These are phyloP conservation scores for Rhizophora mangle DNA, from an alignment of 345 rosid species.

Conservation along the genomic window DNA sequence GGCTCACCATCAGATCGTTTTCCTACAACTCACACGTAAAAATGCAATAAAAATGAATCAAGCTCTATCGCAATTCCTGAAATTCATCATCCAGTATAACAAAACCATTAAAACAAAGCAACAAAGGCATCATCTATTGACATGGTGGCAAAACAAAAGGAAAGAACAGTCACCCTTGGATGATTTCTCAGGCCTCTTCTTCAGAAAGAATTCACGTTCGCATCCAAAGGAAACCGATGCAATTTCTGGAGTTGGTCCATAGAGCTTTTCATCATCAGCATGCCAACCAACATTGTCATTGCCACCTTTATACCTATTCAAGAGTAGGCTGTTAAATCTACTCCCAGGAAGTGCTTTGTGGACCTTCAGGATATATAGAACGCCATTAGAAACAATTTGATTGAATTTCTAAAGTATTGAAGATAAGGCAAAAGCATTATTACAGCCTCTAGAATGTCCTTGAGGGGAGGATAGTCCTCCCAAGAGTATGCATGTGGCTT, in stretches of 20 bases:
- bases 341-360: constrained; percentile 67
- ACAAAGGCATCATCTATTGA: background rate
- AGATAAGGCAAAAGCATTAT: constrained; percentile 4
- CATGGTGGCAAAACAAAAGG: background rate
- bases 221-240: constrained; percentile 91
- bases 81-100: background rate
- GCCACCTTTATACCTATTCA: constrained; percentile 75
- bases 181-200: constrained; percentile 49
- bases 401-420: background rate
- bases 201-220: constrained; percentile 74
- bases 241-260: constrained; percentile 66
- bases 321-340: constrained; percentile 76
- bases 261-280: constrained; percentile 79
- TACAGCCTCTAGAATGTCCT: constrained; percentile 65
- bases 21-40: background rate
- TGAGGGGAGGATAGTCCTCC: constrained; percentile 85
- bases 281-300: constrained; percentile 85
- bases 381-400: background rate
- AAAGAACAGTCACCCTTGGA: constrained; percentile 37
- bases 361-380: constrained; percentile 42
- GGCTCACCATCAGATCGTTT: constrained; percentile 43
- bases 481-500: constrained; percentile 64
- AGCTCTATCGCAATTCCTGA: background rate
- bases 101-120: background rate
- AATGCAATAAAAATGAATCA: background rate